Percentiles rank a stretch among this genome's conserved stretches.
phyloP scores from a whole-genome alignment of 352 stramenopile species.

The Sclerospora graminicola region DNA sequence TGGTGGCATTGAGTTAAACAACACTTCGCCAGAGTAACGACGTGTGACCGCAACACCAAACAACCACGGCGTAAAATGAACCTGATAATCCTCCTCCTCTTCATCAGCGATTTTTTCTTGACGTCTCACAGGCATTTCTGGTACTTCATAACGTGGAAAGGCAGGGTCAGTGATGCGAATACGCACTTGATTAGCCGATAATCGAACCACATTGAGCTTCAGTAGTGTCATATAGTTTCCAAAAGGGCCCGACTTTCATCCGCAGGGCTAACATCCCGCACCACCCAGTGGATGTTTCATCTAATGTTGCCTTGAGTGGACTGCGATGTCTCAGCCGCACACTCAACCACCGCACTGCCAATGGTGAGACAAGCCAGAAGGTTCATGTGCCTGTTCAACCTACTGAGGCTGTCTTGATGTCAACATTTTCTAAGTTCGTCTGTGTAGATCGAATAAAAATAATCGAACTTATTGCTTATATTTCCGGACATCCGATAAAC shows the following conservation, averaged over 20 bases:
- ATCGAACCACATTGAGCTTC: constrained; percentile 44
- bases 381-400: too few species aligned
- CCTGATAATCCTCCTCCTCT: constrained; percentile 18
- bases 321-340: too few species aligned
- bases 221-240: constrained; percentile 64
- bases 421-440: too few species aligned
- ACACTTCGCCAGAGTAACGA: constrained; percentile 36
- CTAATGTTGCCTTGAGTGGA: too few species aligned
- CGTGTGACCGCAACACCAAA: constrained; percentile 67
- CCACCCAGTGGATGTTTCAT: constrained; percentile 45
- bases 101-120: background rate
- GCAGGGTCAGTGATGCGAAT: constrained; percentile 77
- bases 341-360: too few species aligned
- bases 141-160: constrained; percentile 64
- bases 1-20: constrained; percentile 80
- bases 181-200: constrained; percentile 35
- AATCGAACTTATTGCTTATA: too few species aligned
- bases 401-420: too few species aligned
- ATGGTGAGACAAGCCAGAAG: too few species aligned
- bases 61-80: constrained; percentile 51
- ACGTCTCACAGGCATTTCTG: constrained; percentile 17
- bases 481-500: too few species aligned
- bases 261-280: constrained; percentile 39
- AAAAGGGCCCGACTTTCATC: constrained; percentile 44
- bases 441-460: too few species aligned